Base-by-base conservation (phyloP, 2,329 filamentous ascomycete genomes). In the Stromatinia cepivora region DNA sequence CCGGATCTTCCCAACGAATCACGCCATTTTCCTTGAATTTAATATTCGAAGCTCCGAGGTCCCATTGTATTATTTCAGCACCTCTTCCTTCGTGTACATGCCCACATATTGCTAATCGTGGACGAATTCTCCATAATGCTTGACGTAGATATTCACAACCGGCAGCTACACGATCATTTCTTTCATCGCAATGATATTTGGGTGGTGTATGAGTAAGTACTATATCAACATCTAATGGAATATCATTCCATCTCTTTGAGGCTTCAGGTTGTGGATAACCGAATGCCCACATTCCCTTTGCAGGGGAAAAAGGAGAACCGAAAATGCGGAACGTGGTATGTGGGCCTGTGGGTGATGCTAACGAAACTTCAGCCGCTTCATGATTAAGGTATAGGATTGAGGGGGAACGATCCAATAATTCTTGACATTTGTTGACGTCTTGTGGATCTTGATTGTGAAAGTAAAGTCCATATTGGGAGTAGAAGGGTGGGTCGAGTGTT, bases 121-220 rank as follows among this genome's bases (percentile, higher is more conserved):
- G 91, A 52, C 88, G 82, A 4, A 90, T 84, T 8, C 84, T 80
- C 83, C 85, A 86, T 34, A 93, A 79, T 0, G 84, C 83, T 65
- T 81, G 80, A 11, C 84, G 79, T 20, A 93, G 82, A 20, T 81
- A 83, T 73, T 87, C 83, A 75, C 90, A 93, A 2, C 91, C 91
- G 34, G 80, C 79, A 4, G 81, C 78, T 48, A 78, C 78, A 15
- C 79, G 76, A 34, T 77, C 77, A 17, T 76, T 77, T 6, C 77
- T 76, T 72, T 83, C 81, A 73, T 93, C 90, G 71, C 85, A 82
- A 75, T 90, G 86, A 1, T 80, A 83, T 70, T 81, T 82, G 0
- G 90, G 84, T 17, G 91, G 91, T 0, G 89, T 90, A 76, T 93
- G 90, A 2, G 90, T 92, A 39, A 93, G 81, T 1, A 93, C 81